Evolutionary conservation across 805 yeast genomes (phyloP).

Genomic region (Suhomyces faveliae): DNA sequence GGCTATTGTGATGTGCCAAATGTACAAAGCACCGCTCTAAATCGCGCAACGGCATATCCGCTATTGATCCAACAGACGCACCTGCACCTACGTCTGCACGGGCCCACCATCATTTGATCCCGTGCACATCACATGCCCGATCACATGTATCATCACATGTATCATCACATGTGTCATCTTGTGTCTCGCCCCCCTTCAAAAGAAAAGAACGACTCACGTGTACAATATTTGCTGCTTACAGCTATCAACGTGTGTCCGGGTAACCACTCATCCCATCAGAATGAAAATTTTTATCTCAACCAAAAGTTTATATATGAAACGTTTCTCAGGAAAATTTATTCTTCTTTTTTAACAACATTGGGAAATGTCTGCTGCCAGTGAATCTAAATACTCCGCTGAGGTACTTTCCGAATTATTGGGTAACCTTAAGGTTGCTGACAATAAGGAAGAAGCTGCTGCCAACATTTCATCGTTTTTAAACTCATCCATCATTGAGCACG

Average conservation of each 20-base stretch:
- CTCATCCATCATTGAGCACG: slow-evolving; percentile 97
- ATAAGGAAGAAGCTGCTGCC: slow-evolving; percentile 80
- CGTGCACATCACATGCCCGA: neutral
- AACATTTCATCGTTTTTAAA: slow-evolving; percentile 91
- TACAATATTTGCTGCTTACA: neutral
- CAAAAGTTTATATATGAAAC: slow-evolving; percentile 4
- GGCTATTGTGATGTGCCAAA: neutral
- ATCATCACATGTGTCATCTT: too few relatives aligned
- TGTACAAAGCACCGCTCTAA: neutral
- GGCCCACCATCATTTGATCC: neutral
- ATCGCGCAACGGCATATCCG: neutral
- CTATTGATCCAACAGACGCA: neutral
- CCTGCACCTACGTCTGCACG: neutral
- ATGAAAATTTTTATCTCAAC: slow-evolving; percentile 7
- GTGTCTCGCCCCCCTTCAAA: neutral
- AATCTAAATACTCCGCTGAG: slow-evolving; percentile 63
- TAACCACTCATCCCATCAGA: slow-evolving; percentile 9
- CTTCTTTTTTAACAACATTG: slow-evolving; percentile 24
- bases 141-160: too few relatives aligned
- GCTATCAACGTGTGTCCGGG: slow-evolving; percentile 7
- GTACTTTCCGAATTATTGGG: slow-evolving; percentile 92
- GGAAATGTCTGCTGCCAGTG: slow-evolving; percentile 54
- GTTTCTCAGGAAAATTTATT: slow-evolving; percentile 9
- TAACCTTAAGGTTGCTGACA: slow-evolving; percentile 91
- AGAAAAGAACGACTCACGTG: neutral